A percentile compares a stretch with the other conserved stretches of the same genome.
phyloP scores from a whole-genome alignment of 2,329 filamentous ascomycete genomes.

The Fusarium sp. region DNA sequence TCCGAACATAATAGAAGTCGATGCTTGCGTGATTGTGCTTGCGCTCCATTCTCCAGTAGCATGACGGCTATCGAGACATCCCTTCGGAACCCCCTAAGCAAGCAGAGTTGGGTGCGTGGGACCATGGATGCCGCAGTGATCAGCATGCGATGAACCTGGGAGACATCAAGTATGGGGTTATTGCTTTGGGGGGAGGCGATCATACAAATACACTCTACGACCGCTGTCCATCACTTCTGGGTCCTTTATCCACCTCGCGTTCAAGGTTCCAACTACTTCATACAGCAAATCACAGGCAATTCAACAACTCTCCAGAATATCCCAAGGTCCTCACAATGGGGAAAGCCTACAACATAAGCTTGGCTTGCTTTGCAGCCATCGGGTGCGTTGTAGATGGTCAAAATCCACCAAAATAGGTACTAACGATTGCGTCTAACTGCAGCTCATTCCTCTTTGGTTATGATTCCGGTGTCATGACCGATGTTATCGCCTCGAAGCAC shows the following conservation, averaged over 20 bases:
- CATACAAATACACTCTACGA: slow-evolving; percentile 38
- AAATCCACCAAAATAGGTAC: background rate
- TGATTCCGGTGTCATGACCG: slow-evolving; percentile 51
- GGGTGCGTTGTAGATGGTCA: slow-evolving; percentile 46
- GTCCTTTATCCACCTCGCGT: background rate
- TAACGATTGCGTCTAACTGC: slow-evolving; percentile 3
- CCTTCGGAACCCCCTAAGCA: slow-evolving; percentile 27
- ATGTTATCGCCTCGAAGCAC: slow-evolving; percentile 66
- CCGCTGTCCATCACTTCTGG: background rate
- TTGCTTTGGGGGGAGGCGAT: slow-evolving; percentile 9
- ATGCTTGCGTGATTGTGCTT: slow-evolving; percentile 26
- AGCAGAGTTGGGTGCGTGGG: slow-evolving; percentile 16
- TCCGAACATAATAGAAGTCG: slow-evolving; percentile 1
- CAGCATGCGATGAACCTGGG: slow-evolving; percentile 10
- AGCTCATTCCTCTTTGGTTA: slow-evolving; percentile 61
- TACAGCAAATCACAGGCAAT: background rate
- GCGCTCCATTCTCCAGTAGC: slow-evolving; percentile 11
- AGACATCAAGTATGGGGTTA: slow-evolving; percentile 9
- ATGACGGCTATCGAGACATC: slow-evolving; percentile 35
- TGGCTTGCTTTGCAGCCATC: slow-evolving; percentile 57
- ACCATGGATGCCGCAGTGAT: slow-evolving; percentile 7
- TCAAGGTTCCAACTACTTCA: background rate
- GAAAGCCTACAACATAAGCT: slow-evolving; percentile 54
- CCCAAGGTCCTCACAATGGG: slow-evolving; percentile 51
- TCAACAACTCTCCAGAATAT: background rate